Conservation (phyloP, 139 green algal genomes). For the Chlamydomonas eustigma region DNA sequence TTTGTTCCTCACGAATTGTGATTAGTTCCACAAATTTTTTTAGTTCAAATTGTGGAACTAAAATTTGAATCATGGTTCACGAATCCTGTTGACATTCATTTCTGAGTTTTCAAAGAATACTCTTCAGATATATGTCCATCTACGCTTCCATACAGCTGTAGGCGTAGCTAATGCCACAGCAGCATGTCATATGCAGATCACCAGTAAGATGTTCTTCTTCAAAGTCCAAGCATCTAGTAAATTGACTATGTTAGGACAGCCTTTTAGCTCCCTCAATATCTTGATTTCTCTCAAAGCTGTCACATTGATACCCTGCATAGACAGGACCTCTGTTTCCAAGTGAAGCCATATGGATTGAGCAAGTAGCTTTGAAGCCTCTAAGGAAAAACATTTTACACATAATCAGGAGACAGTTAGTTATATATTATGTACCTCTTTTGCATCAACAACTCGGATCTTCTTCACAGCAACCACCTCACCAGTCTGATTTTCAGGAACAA, state of each 20-base stretch:
- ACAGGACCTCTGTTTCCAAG: too few relatives aligned
- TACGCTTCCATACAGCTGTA: too few relatives aligned
- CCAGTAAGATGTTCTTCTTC: constrained; percentile 35
- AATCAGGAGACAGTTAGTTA: background rate
- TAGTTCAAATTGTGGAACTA: too few relatives aligned
- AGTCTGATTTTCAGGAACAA: constrained; percentile 50
- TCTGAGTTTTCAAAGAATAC: too few relatives aligned
- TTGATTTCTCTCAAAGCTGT: constrained; percentile 90
- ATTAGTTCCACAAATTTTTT: too few relatives aligned
- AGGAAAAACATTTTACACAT: background rate
- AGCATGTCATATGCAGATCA: background rate
- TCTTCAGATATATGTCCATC: too few relatives aligned
- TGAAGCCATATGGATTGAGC: background rate
- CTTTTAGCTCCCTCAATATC: constrained; percentile 74
- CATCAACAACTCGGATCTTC: constrained; percentile 68
- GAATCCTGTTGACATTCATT: too few relatives aligned
- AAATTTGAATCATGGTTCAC: too few relatives aligned
- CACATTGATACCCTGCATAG: constrained; percentile 80
- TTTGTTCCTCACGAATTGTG: too few relatives aligned
- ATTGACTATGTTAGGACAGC: constrained; percentile 67
- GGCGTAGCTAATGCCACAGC: too few relatives aligned
- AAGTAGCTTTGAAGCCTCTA: background rate
- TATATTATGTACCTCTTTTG: constrained; percentile 49
- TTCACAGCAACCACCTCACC: constrained; percentile 85
- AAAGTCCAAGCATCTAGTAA: constrained; percentile 78